Evolutionary conservation across 352 stramenopile genomes (phyloP).

Genomic region (Phytophthora vignae): DNA sequence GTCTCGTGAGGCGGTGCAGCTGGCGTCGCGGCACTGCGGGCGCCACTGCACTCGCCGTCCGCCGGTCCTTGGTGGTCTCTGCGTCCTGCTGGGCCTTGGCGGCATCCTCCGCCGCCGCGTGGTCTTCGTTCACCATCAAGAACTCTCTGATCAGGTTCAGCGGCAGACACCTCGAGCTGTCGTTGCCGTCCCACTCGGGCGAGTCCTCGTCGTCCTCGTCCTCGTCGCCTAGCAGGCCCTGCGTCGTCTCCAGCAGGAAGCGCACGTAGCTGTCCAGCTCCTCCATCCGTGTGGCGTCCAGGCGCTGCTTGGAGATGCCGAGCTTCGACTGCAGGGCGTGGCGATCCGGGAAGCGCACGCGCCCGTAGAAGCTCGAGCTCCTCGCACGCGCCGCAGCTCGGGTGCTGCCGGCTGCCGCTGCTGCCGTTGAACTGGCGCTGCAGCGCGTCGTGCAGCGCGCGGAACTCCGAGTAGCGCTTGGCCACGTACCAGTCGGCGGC

Average conservation of each 20-base stretch:
- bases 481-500: conserved; percentile 73
- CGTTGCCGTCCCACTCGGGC: conserved; percentile 29
- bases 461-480: conserved; percentile 82
- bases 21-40: conserved; percentile 16
- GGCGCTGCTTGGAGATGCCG: conserved; percentile 56
- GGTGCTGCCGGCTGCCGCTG: conserved; percentile 22
- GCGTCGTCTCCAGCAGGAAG: conserved; percentile 71
- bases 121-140: conserved; percentile 66
- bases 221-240: conserved; percentile 65
- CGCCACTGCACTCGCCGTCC: conserved; percentile 2
- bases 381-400: conserved; percentile 50
- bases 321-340: conserved; percentile 60
- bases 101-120: conserved; percentile 24
- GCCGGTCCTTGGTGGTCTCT: conserved; percentile 21
- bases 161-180: conserved; percentile 41
- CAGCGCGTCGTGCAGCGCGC: conserved; percentile 56
- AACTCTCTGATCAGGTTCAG: conserved; percentile 69
- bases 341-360: conserved; percentile 62
- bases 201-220: conserved; percentile 51
- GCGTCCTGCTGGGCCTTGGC: conserved; percentile 4
- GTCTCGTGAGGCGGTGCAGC: conserved; percentile 36
- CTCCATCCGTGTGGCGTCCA: conserved; percentile 63
- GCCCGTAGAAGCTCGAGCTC: conserved; percentile 59
- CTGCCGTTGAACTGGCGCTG: conserved; percentile 34
- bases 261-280: conserved; percentile 74